Conservation (phyloP, 1,284 basidiomycete genomes). For the Xerocomus minutiporus region DNA sequence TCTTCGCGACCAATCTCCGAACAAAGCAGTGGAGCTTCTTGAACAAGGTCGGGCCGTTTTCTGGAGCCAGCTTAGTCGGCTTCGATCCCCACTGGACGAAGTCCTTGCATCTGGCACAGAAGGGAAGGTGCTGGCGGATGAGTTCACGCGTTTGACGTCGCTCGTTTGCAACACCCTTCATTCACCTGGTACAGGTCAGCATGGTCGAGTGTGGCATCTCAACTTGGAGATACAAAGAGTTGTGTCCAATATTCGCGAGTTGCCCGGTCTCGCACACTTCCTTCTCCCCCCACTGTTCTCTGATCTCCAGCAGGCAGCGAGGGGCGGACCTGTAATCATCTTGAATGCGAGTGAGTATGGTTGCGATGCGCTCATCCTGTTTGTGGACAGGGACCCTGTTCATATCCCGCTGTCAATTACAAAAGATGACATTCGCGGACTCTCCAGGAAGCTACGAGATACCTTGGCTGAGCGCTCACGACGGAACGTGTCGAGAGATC, state of each 20-base stretch:
- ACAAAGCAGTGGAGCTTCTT: background rate
- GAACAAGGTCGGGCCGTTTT: constrained; percentile 3
- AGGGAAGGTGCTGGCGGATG: background rate
- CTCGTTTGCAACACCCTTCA: background rate
- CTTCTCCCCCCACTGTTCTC: background rate
- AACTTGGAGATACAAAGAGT: background rate
- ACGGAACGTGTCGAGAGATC: background rate
- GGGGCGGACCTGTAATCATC: background rate
- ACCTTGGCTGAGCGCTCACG: background rate
- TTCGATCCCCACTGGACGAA: background rate
- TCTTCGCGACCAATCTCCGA: background rate
- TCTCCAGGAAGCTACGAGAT: background rate
- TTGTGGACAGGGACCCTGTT: constrained; percentile 4
- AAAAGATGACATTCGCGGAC: background rate
- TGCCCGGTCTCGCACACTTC: background rate
- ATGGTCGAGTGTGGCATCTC: background rate
- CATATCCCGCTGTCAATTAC: constrained; percentile 12
- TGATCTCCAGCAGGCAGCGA: background rate
- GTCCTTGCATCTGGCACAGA: background rate
- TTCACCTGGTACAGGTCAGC: background rate
- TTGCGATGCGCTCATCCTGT: background rate
- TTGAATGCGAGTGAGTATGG: background rate
- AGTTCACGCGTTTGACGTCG: background rate
- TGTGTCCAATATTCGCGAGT: background rate
- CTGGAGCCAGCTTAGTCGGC: background rate